Evolutionary conservation across 768 basidiomycete species (phyloP), one percentile per base, ranked within the genome.

Genomic region (Melanogaster broomeanus): DNA sequence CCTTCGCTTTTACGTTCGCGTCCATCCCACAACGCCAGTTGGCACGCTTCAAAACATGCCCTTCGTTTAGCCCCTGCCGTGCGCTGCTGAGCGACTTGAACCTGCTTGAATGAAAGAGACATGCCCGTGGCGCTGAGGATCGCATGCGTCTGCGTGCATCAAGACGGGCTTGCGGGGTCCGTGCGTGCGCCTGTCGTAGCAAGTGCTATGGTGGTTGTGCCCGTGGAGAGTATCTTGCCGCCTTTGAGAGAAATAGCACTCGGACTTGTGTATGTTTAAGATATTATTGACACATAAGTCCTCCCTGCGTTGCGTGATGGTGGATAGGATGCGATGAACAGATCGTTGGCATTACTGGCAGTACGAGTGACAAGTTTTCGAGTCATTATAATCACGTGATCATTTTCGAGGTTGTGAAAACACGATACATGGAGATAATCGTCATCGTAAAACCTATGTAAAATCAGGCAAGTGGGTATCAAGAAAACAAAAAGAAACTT

Each of bases 61-160:
- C 47, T 44, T 50, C 45, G 35, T 53, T 51, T 52, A 15, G 19
- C 39, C 49, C 50, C 50, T 52, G 66, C 59, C 57, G 58, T 64
- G 35, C 60, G 64, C 57, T 61, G 64, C 52, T 62, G 67, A 60
- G 39, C 60, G 58, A 56, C 61, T 79, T 77, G 72, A 78, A 79
- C 73, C 68, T 79, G 75, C 72, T 77, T 78, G 70, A 75, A 77
- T 53, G 77, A 74, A 43, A 79, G 78, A 39, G 76, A 73, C 73
- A 70, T 72, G 69, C 77, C 70, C 61, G 77, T 79, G 49, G 77
- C 59, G 56, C 67, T 81, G 65, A 77, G 79, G 51, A 82, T 83
- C 25, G 76, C 77, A 55, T 82, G 77, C 82, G 82, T 83, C 67
- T 82, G 82, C 80, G 57, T 83, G 80, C 79, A 83, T 72, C 3